These are phyloP conservation scores for Cryptococcus sp. DNA, from an alignment of 1,284 basidiomycete species.

Conservation along the genomic window DNA sequence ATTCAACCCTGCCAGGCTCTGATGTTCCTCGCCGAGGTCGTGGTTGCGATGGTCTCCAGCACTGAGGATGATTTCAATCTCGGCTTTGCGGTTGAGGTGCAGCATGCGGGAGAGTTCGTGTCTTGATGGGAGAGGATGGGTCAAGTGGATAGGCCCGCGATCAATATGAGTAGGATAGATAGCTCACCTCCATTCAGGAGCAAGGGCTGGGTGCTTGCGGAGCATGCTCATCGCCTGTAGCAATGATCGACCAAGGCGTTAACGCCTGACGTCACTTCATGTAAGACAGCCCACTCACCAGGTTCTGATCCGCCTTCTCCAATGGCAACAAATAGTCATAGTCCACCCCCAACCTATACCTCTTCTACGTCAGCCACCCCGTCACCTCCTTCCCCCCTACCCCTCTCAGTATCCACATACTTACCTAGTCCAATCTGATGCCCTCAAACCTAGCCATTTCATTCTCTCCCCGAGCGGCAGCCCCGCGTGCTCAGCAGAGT, in stretches of 20 bases:
- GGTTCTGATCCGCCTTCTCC: slow-evolving; percentile 66
- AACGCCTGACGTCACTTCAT: background rate
- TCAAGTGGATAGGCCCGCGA: background rate
- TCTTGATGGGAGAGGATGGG: slow-evolving; percentile 38
- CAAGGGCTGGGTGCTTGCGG: slow-evolving; percentile 54
- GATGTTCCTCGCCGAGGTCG: background rate
- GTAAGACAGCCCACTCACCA: slow-evolving; percentile 20
- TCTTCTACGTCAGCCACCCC: background rate
- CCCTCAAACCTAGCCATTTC: slow-evolving; percentile 73
- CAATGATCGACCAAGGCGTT: background rate
- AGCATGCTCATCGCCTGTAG: slow-evolving; percentile 67
- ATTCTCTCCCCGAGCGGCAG: slow-evolving; percentile 66
- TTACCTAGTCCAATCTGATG: slow-evolving; percentile 58
- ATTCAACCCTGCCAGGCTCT: background rate
- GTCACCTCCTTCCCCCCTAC: background rate
- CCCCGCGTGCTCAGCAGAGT: slow-evolving; percentile 40
- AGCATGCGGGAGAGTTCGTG: slow-evolving; percentile 75
- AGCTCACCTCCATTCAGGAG: slow-evolving; percentile 67
- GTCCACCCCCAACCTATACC: slow-evolving; percentile 59
- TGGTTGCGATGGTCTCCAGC: background rate
- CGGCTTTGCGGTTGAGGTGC: slow-evolving; percentile 74
- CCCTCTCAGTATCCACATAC: background rate
- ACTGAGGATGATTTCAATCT: slow-evolving; percentile 69
- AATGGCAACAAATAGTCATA: slow-evolving; percentile 66
- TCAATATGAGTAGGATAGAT: background rate